Evolutionary conservation across 306 rosid genomes (phyloP).

Genomic region (Inga leiocalycina): DNA sequence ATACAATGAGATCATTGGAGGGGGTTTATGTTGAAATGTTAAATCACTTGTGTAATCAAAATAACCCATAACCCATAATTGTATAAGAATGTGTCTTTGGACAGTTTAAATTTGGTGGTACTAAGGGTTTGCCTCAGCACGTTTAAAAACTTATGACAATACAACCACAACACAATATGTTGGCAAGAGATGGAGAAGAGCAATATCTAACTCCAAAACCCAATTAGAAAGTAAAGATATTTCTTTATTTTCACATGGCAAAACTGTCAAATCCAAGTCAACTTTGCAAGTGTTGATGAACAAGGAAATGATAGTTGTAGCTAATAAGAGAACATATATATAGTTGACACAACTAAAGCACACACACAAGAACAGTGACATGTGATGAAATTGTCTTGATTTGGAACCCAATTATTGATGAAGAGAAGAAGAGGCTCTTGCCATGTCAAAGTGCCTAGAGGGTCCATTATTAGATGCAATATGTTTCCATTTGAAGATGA

Average conservation of each 20-base stretch:
- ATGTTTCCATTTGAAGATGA: slow-evolving; percentile 30
- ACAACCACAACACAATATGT: slow-evolving; percentile 37
- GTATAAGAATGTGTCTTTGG: slow-evolving; percentile 4
- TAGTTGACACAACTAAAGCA: slow-evolving; percentile 36
- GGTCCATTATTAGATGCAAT: slow-evolving; percentile 34
- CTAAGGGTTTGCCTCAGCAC: slow-evolving; percentile 28
- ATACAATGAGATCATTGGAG: neutral
- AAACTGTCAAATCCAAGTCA: slow-evolving; percentile 54
- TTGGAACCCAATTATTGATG: slow-evolving; percentile 37
- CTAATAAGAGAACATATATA: slow-evolving; percentile 8
- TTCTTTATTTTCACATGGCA: slow-evolving; percentile 34
- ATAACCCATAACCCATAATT: slow-evolving; percentile 2
- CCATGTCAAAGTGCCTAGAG: slow-evolving; percentile 47
- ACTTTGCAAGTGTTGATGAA: slow-evolving; percentile 36
- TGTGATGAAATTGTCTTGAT: slow-evolving; percentile 3
- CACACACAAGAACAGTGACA: neutral
- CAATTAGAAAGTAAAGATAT: slow-evolving; percentile 3
- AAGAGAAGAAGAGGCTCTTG: neutral
- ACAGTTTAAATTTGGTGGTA: slow-evolving; percentile 25
- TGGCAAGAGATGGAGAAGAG: slow-evolving; percentile 20
- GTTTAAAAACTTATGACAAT: slow-evolving; percentile 29
- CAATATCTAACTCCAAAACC: slow-evolving; percentile 7
- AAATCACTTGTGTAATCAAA: slow-evolving; percentile 7
- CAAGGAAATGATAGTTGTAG: slow-evolving; percentile 34
- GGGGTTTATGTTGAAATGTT: neutral